Base-by-base conservation (phyloP, 192 early-diverging fungal species). In the Linnemannia hyalina region DNA sequence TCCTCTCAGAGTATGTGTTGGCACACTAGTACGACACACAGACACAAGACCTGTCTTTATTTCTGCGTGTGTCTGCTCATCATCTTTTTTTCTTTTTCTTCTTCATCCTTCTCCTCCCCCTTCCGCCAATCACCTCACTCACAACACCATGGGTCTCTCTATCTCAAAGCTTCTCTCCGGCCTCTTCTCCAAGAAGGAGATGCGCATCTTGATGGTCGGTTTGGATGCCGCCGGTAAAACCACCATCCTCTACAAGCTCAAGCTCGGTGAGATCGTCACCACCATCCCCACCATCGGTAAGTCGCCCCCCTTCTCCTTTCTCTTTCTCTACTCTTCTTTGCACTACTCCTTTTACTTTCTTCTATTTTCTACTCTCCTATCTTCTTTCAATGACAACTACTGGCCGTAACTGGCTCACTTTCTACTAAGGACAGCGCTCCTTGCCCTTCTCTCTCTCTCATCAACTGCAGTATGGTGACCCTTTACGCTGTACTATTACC, bases 211-310 rank as follows among this genome's bases (percentile, higher is more conserved):
- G 87, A 98, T 99, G 97, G 97, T 97, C 63, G 97, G 97, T 68
- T 92, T 97, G 86, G 96, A 97, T 92, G 97, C 96, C 40, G 96
- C 96, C 70, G 96, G 97, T 89, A 99, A 99, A 92, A 99, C 98
- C 86, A 99, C 98, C 90, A 99, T 99, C 85, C 93, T 99, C 88
- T 99, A 99, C 93, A 98, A 97, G 93, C 95, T 99, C 81, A 98
- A 99, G 94, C 92, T 99, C 35, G 98, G 98, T 80, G 97, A 99
- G 91, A 97, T 99, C 87, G 97, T 99, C 83, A 99, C 98, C 55
- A 99, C 98, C 76, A 99, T 99, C 88, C 98, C 98, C 68, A 99
- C 98, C 90, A 99, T 99, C 85, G 96, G 96, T 97, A 90, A 92
- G 92, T 73, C 41, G 23, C 18, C 26, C 26, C n/a, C 7, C 38